Conservation (phyloP, 2,329 filamentous ascomycete genomes). For the Annulohypoxylon truncatum region DNA sequence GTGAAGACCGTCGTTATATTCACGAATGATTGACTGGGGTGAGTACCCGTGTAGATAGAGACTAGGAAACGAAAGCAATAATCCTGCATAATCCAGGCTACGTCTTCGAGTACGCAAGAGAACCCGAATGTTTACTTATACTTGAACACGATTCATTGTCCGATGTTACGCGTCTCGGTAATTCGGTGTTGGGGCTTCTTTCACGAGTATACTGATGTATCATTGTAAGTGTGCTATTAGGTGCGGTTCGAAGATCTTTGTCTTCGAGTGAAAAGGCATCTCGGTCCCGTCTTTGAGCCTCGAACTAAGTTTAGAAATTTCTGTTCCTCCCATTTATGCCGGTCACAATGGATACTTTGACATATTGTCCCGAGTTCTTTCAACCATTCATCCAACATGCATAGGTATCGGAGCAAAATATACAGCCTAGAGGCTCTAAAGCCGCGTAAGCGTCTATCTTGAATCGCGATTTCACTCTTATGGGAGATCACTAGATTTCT, state of each 20-base stretch:
- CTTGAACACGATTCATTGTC: constrained; percentile 5
- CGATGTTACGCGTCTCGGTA: neutral
- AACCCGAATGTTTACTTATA: constrained; percentile 23
- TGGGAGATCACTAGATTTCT: too few relatives aligned
- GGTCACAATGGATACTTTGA: neutral
- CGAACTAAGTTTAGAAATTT: neutral
- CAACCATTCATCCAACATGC: neutral
- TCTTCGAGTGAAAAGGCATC: neutral
- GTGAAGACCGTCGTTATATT: constrained; percentile 30
- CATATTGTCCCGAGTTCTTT: constrained; percentile 1
- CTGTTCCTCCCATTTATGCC: neutral
- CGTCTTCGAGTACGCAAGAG: neutral
- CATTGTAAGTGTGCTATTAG: neutral
- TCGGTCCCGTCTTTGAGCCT: constrained; percentile 11
- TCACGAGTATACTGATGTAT: neutral
- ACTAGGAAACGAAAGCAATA: constrained; percentile 21
- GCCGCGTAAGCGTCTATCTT: too few relatives aligned
- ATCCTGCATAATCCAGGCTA: neutral
- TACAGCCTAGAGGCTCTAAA: too few relatives aligned
- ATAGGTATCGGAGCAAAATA: neutral
- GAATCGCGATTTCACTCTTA: neutral
- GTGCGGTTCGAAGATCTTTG: constrained; percentile 1
- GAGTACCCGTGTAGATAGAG: constrained; percentile 19
- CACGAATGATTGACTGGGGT: constrained; percentile 36
- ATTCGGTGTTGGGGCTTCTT: constrained; percentile 8